Percentiles rank a stretch among this genome's conserved stretches.
Evolutionary conservation across 768 basidiomycete species (phyloP).

Genomic region (Paxillus involutus): DNA sequence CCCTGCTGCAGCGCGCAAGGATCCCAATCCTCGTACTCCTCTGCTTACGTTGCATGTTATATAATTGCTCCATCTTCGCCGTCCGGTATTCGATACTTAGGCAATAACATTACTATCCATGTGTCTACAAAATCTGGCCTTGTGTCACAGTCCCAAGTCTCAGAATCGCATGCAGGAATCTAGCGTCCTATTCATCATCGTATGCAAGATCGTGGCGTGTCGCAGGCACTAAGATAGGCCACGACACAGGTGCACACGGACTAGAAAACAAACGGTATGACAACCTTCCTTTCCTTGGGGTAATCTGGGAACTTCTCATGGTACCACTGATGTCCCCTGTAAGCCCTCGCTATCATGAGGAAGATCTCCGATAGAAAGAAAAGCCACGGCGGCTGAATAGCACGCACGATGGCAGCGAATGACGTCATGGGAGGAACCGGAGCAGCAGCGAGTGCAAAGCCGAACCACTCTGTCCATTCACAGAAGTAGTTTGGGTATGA

Average conservation of each 20-base stretch:
- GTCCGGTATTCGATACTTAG: too few species aligned
- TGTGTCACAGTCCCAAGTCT: background rate
- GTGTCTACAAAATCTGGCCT: background rate
- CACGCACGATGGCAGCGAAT: conserved; percentile 41
- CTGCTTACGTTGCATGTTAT: too few species aligned
- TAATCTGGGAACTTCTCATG: conserved; percentile 75
- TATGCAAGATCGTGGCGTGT: too few species aligned
- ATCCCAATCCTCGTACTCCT: too few species aligned
- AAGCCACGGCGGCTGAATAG: conserved; percentile 69
- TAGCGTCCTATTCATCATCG: too few species aligned
- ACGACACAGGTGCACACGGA: background rate
- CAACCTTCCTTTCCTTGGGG: conserved; percentile 70
- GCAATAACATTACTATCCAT: too few species aligned
- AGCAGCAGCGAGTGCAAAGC: conserved; percentile 77
- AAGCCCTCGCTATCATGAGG: conserved; percentile 80
- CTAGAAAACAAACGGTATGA: conserved; percentile 78
- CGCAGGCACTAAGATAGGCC: too few species aligned
- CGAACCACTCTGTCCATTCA: conserved; percentile 95
- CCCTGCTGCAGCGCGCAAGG: too few species aligned
- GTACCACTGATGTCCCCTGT: conserved; percentile 88
- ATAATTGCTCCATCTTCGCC: too few species aligned
- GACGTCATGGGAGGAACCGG: conserved; percentile 41
- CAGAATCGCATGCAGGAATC: too few species aligned
- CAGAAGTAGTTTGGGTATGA: conserved; percentile 94
- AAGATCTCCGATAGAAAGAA: conserved; percentile 75